Conservation (phyloP, 2,329 filamentous ascomycete species). For the Sphaceloma murrayae region DNA sequence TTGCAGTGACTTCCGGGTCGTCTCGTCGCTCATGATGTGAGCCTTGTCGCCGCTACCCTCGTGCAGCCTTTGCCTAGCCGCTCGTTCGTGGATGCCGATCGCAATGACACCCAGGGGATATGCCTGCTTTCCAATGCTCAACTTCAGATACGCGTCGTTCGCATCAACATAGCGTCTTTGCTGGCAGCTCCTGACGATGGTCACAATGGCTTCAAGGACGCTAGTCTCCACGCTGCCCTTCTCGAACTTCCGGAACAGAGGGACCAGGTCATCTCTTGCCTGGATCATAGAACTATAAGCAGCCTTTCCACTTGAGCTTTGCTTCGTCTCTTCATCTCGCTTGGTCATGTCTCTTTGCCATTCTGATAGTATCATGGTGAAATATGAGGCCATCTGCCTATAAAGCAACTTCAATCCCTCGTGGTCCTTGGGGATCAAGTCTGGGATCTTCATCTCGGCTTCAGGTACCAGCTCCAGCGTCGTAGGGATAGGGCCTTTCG, state of each 20-base stretch:
- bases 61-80: slow-evolving; percentile 88
- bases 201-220: slow-evolving; percentile 71
- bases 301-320: slow-evolving; percentile 68
- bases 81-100: slow-evolving; percentile 98
- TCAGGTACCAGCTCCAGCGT: slow-evolving; percentile 70
- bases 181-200: slow-evolving; percentile 87
- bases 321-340: slow-evolving; percentile 49
- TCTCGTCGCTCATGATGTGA: slow-evolving; percentile 95
- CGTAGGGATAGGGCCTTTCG: slow-evolving; percentile 76
- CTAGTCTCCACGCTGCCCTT: slow-evolving; percentile 67
- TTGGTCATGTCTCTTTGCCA: slow-evolving; percentile 69
- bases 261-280: slow-evolving; percentile 77
- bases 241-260: slow-evolving; percentile 84
- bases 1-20: slow-evolving; percentile 89
- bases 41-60: slow-evolving; percentile 66
- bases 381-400: slow-evolving; percentile 86
- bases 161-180: slow-evolving; percentile 88
- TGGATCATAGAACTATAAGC: slow-evolving; percentile 80
- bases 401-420: slow-evolving; percentile 63
- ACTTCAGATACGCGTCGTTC: slow-evolving; percentile 83
- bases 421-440: slow-evolving; percentile 51
- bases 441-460: slow-evolving; percentile 75
- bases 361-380: slow-evolving; percentile 86
- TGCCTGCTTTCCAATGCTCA: slow-evolving; percentile 65
- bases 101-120: slow-evolving; percentile 99